Evolutionary conservation across 129 eudicot species (phyloP).

Genomic region (Escallonia herrerae): DNA sequence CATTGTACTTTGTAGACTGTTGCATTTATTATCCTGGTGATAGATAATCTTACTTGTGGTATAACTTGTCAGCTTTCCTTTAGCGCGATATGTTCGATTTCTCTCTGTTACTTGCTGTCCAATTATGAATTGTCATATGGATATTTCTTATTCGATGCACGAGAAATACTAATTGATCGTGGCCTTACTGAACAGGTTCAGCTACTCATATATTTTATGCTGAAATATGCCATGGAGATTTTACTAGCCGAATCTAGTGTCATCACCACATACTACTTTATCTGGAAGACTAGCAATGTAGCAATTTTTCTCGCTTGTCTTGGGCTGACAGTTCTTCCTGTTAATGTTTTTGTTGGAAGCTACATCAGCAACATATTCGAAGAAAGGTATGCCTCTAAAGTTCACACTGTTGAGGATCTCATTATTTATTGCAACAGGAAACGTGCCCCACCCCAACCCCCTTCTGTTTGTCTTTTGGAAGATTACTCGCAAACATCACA

Average conservation of each 20-base stretch:
- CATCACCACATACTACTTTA: slow-evolving; percentile 50
- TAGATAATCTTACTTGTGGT: background rate
- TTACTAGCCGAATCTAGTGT: slow-evolving; percentile 70
- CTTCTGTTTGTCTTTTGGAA: background rate
- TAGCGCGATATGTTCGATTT: background rate
- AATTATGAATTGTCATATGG: background rate
- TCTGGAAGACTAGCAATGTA: slow-evolving; percentile 52
- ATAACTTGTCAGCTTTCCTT: background rate
- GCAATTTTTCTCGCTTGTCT: slow-evolving; percentile 61
- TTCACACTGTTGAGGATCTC: background rate
- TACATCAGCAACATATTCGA: slow-evolving; percentile 59
- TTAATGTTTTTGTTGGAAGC: slow-evolving; percentile 54
- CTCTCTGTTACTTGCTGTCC: background rate
- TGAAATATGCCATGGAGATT: slow-evolving; percentile 68
- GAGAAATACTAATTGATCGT: background rate
- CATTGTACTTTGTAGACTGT: no score
- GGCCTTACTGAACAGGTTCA: slow-evolving; percentile 38
- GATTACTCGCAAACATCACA: no score
- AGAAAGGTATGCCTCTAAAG: slow-evolving; percentile 36
- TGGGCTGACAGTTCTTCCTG: slow-evolving; percentile 62
- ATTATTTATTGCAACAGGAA: no score
- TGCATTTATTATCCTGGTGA: no score
- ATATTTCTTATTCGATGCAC: background rate
- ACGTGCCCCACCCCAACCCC: no score
- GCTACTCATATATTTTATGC: slow-evolving; percentile 62